Base-by-base conservation (phyloP, 2,329 filamentous ascomycete genomes). In the Phyllosticta capitalensis region DNA sequence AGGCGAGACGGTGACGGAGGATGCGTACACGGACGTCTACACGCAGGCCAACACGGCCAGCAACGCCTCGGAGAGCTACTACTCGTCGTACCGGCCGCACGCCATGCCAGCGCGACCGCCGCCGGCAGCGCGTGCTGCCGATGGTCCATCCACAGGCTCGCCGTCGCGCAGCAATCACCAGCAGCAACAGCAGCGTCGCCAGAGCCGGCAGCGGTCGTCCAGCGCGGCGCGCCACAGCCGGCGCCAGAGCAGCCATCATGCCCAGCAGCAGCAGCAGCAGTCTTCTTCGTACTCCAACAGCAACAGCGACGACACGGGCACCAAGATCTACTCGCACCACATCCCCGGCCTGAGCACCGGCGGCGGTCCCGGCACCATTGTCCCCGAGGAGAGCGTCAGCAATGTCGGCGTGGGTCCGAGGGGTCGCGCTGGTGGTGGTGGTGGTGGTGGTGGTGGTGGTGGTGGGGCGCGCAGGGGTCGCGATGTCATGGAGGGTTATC, bases 291-390 rank as follows among this genome's bases (percentile, higher is more conserved):
- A 7, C 38, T 56, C 54, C 33, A 49, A 53, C 14, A 6, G 21
- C 45, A 33, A 72, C 58, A 71, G 68, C 5, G 73, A 78, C 22
- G 73, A 73, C 5, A 73, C 73, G 0, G 79, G 80, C 9, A 81
- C 79, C 12, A 82, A 80, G 68, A 75, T 74, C 54, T 84, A 84
- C 65, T 78, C 79, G 24, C 81, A 82, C 69, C 76, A 81, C 9
- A 80, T 84, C 54, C 81, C 82, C 0, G 80, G 79, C 0, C 64
- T 83, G 65, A 80, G 75, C 28, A 26, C 26, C 28, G 49, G 45
- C 14, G 45, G 52, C 9, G 53, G 38, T 61, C 69, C 70, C 0
- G 69, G 66, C 28, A 74, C 70, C 33, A 70, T 72, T 5, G 67
- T 66, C 20, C 66, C 68, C 1, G 67, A 67, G 51, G 72, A 75